phyloP scores from a whole-genome alignment of 2,329 filamentous ascomycete species.

The Thelonectria blattea region DNA sequence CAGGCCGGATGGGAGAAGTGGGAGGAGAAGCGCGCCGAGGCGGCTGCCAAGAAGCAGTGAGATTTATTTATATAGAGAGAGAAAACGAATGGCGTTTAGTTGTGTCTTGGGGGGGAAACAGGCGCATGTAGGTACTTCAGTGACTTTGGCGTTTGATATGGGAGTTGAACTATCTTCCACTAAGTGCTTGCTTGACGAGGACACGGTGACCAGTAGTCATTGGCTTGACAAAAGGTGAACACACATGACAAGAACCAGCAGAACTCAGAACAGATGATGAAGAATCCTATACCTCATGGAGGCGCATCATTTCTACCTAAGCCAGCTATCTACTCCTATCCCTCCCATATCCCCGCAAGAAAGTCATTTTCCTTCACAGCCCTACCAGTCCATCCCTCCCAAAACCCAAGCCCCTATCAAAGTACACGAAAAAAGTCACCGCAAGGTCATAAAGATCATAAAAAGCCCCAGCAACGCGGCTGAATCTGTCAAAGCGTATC shows the following conservation, averaged over 20 bases:
- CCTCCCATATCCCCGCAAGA: neutral
- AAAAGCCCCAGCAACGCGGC: neutral
- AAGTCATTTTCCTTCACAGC: neutral
- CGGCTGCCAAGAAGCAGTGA: slow-evolving; percentile 37
- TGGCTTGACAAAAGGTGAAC: no score
- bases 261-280: neutral
- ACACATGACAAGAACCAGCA: no score
- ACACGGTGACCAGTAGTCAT: neutral
- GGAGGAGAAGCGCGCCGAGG: slow-evolving; percentile 61
- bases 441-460: slow-evolving; percentile 1
- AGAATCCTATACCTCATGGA: neutral
- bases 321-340: neutral
- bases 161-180: neutral
- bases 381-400: neutral
- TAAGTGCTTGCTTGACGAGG: neutral
- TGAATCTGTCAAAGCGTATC: neutral
- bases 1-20: slow-evolving; percentile 95
- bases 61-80: no score
- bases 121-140: neutral
- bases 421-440: neutral
- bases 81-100: neutral
- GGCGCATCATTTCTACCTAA: slow-evolving; percentile 4
- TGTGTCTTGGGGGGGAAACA: neutral
- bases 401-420: neutral
- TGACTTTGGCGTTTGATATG: neutral